Evolutionary conservation across 1,139 yeast genomes (phyloP), one percentile per base, ranked within the genome.

Genomic region (Meyerozyma smithsonii): DNA sequence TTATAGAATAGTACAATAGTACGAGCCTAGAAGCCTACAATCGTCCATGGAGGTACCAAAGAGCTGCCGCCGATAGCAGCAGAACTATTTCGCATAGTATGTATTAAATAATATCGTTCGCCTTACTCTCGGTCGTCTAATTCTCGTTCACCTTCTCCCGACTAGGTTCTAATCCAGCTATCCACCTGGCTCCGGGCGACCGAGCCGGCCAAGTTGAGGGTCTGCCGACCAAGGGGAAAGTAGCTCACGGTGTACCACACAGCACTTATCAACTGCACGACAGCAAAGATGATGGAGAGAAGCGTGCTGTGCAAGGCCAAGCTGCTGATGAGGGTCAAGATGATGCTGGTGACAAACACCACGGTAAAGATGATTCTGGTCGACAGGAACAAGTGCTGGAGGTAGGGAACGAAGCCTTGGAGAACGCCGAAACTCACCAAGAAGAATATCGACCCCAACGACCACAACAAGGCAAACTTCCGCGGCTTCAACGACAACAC

Each of bases 381-480:
- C 1, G 70, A 62, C 49, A 74, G 72, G 39, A 70, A 61, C 43
- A 79, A 62, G 52, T 76, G 81, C 10, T 58, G 56, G 47, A 72
- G 53, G 46, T 78, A 79, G 2, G 74, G 66, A 42, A 58, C 52
- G 45, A 69, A 64, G 0, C 84, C 84, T 51, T 77, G 82, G 37
- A 79, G 56, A 0, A 79, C 73, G 3, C 79, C 81, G 52, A 79
- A 79, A 44, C 83, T 72, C 5, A 72, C 64, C 42, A 79, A 54
- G 58, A 79, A 79, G 47, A 79, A 64, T 1, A 77, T 64, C 6
- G 82, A 76, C 0, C 86, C 85, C 35, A 79, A 54, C 0, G 83
- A 73, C 82, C 84, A 79, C 37, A 79, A 60, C 15, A 77, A 50
- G 15, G 83, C 81, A 57, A 79, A 79, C 52, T 79, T 79, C 36